Evolutionary conservation across 441 rosid genomes (phyloP).

Genomic region (Adansonia madagascariensis): DNA sequence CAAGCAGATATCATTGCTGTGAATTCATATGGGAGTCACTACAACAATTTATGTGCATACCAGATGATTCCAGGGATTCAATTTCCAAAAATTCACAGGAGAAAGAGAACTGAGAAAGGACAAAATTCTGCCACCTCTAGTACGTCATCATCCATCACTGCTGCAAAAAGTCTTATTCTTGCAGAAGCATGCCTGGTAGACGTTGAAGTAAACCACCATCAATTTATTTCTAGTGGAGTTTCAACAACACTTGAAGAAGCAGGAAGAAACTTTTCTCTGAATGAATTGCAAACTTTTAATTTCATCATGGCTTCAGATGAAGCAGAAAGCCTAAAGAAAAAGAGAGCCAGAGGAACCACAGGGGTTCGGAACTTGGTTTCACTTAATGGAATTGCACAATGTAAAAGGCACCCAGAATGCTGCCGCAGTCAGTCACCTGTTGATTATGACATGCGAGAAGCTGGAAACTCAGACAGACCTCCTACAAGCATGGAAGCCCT

Average conservation of each 20-base stretch:
- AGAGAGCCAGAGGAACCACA: conserved; percentile 59
- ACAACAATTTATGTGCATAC: conserved; percentile 45
- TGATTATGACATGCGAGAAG: conserved; percentile 32
- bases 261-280: conserved; percentile 33
- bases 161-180: conserved; percentile 29
- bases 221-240: conserved; percentile 24
- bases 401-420: conserved; percentile 28
- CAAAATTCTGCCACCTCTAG: conserved; percentile 40
- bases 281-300: conserved; percentile 37
- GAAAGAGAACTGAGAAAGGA: conserved; percentile 54
- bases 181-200: conserved; percentile 32
- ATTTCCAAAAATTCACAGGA: conserved; percentile 43
- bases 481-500: conserved; percentile 42
- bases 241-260: conserved; percentile 35
- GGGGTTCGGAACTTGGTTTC: conserved; percentile 50
- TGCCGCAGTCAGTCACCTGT: conserved; percentile 31
- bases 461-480: conserved; percentile 31
- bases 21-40: conserved; percentile 43
- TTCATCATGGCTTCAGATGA: conserved; percentile 33
- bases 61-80: conserved; percentile 36
- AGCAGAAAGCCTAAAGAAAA: conserved; percentile 47
- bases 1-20: conserved; percentile 36
- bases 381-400: conserved; percentile 39
- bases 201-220: conserved; percentile 21
- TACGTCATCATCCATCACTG: conserved; percentile 38